phyloP scores from a whole-genome alignment of 2,329 filamentous ascomycete genomes.

The Penicillium expansum region DNA sequence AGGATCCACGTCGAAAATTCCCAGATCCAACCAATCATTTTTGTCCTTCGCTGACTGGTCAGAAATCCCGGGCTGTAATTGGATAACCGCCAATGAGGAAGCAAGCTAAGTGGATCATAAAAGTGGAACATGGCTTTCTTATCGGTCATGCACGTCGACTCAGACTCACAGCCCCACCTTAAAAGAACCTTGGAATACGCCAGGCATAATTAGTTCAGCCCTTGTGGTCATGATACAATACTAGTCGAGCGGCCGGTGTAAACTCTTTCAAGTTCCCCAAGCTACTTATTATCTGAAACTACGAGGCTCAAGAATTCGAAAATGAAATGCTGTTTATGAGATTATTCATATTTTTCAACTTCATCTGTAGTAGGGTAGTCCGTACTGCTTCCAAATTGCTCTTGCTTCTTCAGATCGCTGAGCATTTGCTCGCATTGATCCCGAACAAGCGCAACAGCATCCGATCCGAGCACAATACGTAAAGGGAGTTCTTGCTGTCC shows the following conservation, averaged over 20 bases:
- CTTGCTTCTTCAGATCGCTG: not conserved
- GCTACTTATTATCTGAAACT: no score
- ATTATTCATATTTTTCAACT: not conserved
- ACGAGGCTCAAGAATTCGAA: no score
- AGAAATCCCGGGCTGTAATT: no score
- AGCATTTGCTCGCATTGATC: not conserved
- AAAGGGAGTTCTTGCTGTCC: not conserved
- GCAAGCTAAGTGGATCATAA: not conserved
- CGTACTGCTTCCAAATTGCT: not conserved
- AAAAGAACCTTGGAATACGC: no score
- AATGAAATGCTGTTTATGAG: no score
- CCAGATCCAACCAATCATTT: no score
- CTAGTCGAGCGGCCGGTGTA: no score
- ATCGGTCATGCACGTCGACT: not conserved
- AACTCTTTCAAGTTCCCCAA: no score
- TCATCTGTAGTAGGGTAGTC: not conserved
- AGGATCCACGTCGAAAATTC: not conserved
- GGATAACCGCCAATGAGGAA: no score
- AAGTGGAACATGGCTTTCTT: not conserved
- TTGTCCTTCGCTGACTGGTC: no score
- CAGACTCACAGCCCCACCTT: not conserved
- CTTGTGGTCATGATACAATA: not conserved
- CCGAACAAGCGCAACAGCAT: not conserved
- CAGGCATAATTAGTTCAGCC: not conserved
- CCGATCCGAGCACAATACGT: not conserved